Evolutionary conservation across 495 filamentous ascomycete genomes (phyloP).

Genomic region (Penicillium pulvis): DNA sequence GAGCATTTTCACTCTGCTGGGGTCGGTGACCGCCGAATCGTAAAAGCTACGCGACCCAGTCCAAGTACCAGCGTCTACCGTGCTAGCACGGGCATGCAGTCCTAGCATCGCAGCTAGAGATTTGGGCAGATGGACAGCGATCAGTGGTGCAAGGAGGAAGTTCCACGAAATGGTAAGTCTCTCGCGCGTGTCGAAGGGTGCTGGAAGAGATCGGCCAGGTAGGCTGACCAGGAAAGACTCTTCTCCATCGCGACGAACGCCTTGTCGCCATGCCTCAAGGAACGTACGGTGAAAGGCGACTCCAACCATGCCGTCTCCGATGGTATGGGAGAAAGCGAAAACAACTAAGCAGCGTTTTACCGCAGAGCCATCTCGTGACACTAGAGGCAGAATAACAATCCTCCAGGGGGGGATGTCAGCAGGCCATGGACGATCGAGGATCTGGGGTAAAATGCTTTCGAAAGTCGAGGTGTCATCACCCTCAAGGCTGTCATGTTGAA

Average conservation of each 20-base stretch:
- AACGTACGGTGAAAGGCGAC: conserved; percentile 26
- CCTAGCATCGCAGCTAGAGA: conserved; percentile 16
- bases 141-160: conserved; percentile 23
- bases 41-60: conserved; percentile 25
- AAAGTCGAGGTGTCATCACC: conserved; percentile 10
- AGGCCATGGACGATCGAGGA: conserved; percentile 29
- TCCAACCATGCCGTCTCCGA: conserved; percentile 30
- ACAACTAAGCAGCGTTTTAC: conserved; percentile 24
- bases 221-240: conserved; percentile 11
- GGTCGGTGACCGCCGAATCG: conserved; percentile 3
- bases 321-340: conserved; percentile 27
- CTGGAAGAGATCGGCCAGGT: conserved; percentile 10
- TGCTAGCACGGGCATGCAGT: conserved; percentile 21
- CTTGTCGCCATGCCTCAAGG: conserved; percentile 16
- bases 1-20: conserved; percentile 19
- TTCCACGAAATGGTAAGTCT: conserved; percentile 30
- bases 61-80: conserved; percentile 26
- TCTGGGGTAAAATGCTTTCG: conserved; percentile 15
- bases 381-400: conserved; percentile 27
- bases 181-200: conserved; percentile 26
- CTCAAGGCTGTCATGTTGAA: conserved; percentile 1
- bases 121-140: conserved; percentile 20
- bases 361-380: not conserved
- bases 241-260: not conserved
- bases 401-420: conserved; percentile 26